Evolutionary conservation across 2,329 filamentous ascomycete species (phyloP).

Genomic region (Fusarium verticillioides): DNA sequence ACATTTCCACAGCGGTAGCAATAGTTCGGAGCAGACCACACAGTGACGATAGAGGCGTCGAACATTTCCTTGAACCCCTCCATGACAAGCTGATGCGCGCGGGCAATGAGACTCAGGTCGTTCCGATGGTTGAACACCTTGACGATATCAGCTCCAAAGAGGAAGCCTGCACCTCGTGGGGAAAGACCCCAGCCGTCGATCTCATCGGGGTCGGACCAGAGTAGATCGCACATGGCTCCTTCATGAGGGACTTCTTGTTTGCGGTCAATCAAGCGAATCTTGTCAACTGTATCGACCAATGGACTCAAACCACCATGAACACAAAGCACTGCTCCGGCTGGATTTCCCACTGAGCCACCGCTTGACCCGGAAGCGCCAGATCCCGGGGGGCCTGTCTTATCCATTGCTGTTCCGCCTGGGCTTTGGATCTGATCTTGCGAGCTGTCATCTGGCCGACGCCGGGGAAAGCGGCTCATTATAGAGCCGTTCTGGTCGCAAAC

Average conservation of each 20-base stretch:
- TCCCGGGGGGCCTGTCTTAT: conserved; percentile 76
- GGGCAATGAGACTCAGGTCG: conserved; percentile 89
- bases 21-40: conserved; percentile 98
- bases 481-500: conserved; percentile 87
- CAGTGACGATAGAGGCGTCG: conserved; percentile 92
- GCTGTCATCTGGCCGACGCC: conserved; percentile 53
- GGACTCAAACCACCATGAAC: conserved; percentile 95
- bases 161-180: conserved; percentile 91
- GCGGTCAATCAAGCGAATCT: conserved; percentile 92
- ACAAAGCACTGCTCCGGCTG: conserved; percentile 87
- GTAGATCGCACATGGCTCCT: conserved; percentile 97
- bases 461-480: conserved; percentile 77
- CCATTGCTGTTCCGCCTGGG: conserved; percentile 43
- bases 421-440: conserved; percentile 44
- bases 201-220: conserved; percentile 98
- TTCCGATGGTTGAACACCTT: conserved; percentile 96
- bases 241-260: conserved; percentile 99
- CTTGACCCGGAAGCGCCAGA: conserved; percentile 81
- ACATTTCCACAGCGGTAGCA: conserved; percentile 97
- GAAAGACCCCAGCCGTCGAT: conserved; percentile 97
- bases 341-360: conserved; percentile 70
- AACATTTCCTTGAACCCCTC: conserved; percentile 99
- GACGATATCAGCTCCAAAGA: conserved; percentile 96
- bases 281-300: conserved; percentile 91
- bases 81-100: conserved; percentile 98